Conservation (phyloP, 1,284 basidiomycete species). For the Cutaneotrichosporon curvatum region DNA sequence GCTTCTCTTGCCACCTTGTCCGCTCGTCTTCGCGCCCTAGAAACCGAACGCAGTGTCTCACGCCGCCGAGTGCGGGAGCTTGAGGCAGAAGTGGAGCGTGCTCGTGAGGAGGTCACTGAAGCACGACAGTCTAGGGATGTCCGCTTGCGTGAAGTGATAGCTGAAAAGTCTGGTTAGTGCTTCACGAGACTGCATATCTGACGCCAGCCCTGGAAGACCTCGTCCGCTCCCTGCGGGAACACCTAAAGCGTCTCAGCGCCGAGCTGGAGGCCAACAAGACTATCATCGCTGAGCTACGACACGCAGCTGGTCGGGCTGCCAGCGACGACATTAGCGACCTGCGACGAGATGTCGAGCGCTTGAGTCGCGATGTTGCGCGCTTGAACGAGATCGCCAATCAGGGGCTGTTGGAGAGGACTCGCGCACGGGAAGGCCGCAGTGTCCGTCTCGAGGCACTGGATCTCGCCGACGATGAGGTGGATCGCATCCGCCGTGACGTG, state of each 20-base stretch:
- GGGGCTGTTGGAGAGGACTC: conserved; percentile 61
- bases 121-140: conserved; percentile 21
- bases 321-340: conserved; percentile 55
- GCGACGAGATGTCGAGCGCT: conserved; percentile 49
- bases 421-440: conserved; percentile 17
- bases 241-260: conserved; percentile 65
- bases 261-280: conserved; percentile 67
- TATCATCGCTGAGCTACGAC: conserved; percentile 58
- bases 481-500: conserved; percentile 24
- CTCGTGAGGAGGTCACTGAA: conserved; percentile 47
- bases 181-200: neutral
- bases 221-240: conserved; percentile 61
- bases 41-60: conserved; percentile 71
- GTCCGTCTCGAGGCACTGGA: conserved; percentile 15
- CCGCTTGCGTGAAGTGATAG: conserved; percentile 54
- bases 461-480: conserved; percentile 27
- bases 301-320: conserved; percentile 7
- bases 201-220: conserved; percentile 65
- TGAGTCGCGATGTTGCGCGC: conserved; percentile 71
- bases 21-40: conserved; percentile 49
- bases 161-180: conserved; percentile 70
- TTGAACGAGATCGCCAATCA: conserved; percentile 75
- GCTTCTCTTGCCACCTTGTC: conserved; percentile 35
- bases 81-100: conserved; percentile 61
- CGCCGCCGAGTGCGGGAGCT: conserved; percentile 67